Evolutionary conservation across 495 filamentous ascomycete genomes (phyloP), one percentile per base, ranked within the genome.

Genomic region (Bombardia bombarda): DNA sequence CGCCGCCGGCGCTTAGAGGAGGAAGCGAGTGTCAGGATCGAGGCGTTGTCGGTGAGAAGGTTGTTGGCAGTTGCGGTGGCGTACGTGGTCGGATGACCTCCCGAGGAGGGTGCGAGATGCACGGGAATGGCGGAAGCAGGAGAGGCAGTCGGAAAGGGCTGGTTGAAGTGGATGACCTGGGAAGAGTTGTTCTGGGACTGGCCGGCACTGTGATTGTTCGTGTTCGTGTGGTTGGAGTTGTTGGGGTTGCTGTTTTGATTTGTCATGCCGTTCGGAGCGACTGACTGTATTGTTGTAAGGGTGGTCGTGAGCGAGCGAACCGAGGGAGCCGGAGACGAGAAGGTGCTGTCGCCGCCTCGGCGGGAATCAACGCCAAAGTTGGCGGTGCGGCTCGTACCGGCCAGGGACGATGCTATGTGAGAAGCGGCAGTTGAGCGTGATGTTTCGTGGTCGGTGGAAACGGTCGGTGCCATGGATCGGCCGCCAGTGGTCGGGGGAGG

Each of bases 21-120:
- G 5, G 89, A 95, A 1, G 92, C 92, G n/a, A 98, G 75, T 0
- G 92, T 98, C 20, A 98, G 75, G 44, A 97, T 90, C 14, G 89
- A 95, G 1, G 92, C 92, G 57, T 98, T 90, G 56, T 98, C 92
- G 7, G 87, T 93, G 19, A 95, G 68, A 12, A 92, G 73, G 58
- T 89, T 89, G 65, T 96, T 94, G 32, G 92, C 92, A 0, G 87
- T 96, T 1, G 90, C 92, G 3, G 79, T 79, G 45, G 68, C 82
- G 63, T 98, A 98, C 4, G 90, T 95, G 23, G 82, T 76, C 0
- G 87, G 86, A 52, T 90, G 75, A 18, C 77, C 76, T 5, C 62
- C 23, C 26, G 42, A 61, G 32, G 46, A 46, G 36, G 78, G 75
- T 2, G 75, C 70, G 3, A 95, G 70, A 67, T 95, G 86, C 3